Conservation (phyloP, 169 alveolate genomes). For the Amoebophrya sp. region DNA sequence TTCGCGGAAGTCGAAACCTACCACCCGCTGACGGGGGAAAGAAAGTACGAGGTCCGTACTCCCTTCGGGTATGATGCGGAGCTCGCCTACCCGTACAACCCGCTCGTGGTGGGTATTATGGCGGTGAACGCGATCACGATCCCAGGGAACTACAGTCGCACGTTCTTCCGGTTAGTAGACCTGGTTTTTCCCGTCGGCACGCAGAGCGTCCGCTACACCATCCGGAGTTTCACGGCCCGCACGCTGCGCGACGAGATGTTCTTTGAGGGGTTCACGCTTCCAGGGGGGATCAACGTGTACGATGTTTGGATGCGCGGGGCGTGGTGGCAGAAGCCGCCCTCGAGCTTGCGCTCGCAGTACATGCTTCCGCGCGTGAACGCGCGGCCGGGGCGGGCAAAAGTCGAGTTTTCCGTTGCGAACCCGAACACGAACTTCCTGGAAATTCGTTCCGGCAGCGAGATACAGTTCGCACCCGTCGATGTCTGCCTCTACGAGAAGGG, state of each 20-base stretch:
- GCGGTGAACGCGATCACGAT: constrained; percentile 11
- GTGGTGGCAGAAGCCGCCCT: not conserved
- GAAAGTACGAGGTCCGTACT: not conserved
- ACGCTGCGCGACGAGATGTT: constrained; percentile 16
- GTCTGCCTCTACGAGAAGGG: not conserved
- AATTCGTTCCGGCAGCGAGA: not conserved
- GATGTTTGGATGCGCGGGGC: not conserved
- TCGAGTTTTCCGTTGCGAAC: not conserved
- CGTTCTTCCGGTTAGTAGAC: not conserved
- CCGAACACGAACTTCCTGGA: not conserved
- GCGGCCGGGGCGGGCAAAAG: not conserved
- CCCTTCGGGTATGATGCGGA: constrained; percentile 10
- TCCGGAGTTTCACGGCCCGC: not conserved
- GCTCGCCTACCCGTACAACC: not conserved
- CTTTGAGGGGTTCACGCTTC: not conserved
- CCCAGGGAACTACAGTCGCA: not conserved
- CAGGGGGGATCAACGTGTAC: not conserved
- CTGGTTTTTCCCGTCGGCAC: constrained; percentile 7
- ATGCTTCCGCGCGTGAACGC: constrained; percentile 3
- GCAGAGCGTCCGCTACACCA: not conserved
- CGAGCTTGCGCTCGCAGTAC: not conserved
- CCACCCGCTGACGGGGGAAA: not conserved
- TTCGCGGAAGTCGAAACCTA: not conserved
- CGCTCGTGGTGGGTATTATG: not conserved
- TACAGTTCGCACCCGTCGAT: constrained; percentile 6